Conservation (phyloP, 768 basidiomycete species). For the Termitomyces bulborhizus region DNA sequence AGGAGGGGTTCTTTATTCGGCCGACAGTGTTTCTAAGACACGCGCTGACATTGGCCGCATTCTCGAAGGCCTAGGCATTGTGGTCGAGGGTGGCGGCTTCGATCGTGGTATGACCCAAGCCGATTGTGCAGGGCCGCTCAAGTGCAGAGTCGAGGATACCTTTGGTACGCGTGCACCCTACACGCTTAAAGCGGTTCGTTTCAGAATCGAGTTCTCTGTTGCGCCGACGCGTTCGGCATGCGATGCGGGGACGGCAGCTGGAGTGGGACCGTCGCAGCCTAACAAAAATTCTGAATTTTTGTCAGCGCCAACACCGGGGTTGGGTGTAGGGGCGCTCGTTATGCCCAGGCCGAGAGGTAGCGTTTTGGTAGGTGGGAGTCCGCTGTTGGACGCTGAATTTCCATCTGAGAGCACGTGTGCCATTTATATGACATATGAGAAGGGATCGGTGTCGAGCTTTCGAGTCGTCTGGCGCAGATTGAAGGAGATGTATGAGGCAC, state of each 20-base stretch:
- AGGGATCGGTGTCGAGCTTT: conserved; percentile 86
- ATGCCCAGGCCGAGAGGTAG: conserved; percentile 20
- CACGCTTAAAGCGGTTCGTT: conserved; percentile 69
- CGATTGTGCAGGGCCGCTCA: conserved; percentile 24
- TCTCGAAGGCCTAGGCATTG: conserved; percentile 59
- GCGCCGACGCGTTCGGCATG: conserved; percentile 18
- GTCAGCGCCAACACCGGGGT: conserved; percentile 9
- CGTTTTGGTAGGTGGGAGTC: conserved; percentile 17
- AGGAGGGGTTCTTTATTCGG: conserved; percentile 46
- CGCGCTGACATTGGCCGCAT: conserved; percentile 58
- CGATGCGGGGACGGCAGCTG: background rate
- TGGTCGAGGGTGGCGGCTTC: conserved; percentile 31
- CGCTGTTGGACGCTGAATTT: conserved; percentile 16
- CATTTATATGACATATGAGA: conserved; percentile 80
- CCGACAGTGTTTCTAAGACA: conserved; percentile 51
- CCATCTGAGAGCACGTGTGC: conserved; percentile 45
- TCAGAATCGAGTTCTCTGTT: conserved; percentile 70
- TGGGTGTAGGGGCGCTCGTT: background rate
- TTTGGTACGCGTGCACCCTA: conserved; percentile 31
- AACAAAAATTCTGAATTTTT: conserved; percentile 9
- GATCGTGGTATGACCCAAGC: conserved; percentile 18
- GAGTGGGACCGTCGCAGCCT: conserved; percentile 2
- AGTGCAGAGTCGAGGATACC: conserved; percentile 50
- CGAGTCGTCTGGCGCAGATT: conserved; percentile 68
- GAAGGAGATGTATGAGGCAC: conserved; percentile 57